These are phyloP conservation scores for Triticum dicoccoides DNA, from an alignment of 176 grass and related monocot genomes.

Conservation along the genomic window DNA sequence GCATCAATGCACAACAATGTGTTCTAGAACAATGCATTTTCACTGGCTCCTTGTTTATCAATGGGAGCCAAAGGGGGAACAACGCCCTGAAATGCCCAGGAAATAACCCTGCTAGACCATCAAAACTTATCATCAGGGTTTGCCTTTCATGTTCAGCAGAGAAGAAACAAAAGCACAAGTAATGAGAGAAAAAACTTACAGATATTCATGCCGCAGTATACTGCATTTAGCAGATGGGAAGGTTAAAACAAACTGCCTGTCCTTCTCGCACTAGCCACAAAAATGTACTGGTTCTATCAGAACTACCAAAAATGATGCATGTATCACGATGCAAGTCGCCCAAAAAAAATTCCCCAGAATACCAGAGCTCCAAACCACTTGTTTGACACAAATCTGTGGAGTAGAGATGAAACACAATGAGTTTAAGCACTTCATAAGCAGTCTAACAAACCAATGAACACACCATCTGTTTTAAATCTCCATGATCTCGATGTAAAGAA, in stretches of 20 bases:
- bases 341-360: slow-evolving; percentile 66
- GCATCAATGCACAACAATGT: not conserved
- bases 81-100: not conserved
- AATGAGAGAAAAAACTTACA: not conserved
- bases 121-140: not conserved
- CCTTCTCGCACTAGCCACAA: not conserved
- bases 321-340: slow-evolving; percentile 53
- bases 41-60: not conserved
- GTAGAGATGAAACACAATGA: not conserved
- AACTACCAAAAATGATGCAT: slow-evolving; percentile 10
- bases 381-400: slow-evolving; percentile 79
- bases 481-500: not conserved
- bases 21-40: not conserved
- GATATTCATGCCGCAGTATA: not conserved
- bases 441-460: not conserved
- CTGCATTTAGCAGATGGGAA: not conserved
- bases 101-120: not conserved
- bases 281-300: not conserved
- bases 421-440: not conserved
- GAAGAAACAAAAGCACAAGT: not conserved
- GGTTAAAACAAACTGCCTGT: not conserved
- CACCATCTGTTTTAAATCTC: not conserved
- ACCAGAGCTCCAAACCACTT: slow-evolving; percentile 92
- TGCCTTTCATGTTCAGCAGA: not conserved
- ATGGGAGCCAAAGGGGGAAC: not conserved